Evolutionary conservation across 2,329 filamentous ascomycete species (phyloP).

Genomic region (Colletotrichum lentis): DNA sequence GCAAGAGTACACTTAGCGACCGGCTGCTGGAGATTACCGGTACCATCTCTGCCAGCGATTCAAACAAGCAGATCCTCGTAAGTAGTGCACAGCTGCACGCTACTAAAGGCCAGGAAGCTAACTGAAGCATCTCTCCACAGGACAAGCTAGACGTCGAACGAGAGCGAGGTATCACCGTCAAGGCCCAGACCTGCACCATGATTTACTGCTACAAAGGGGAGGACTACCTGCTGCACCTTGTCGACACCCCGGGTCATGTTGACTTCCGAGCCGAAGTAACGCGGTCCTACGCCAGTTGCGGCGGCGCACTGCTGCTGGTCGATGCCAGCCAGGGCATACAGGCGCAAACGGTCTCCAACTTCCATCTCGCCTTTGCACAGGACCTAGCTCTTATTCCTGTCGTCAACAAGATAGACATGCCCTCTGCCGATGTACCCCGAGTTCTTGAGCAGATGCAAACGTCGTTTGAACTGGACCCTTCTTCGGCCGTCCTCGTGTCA

Average conservation of each 20-base stretch:
- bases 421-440: slow-evolving; percentile 84
- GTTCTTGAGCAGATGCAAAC: slow-evolving; percentile 86
- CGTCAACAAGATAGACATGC: slow-evolving; percentile 95
- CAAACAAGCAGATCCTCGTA: slow-evolving; percentile 88
- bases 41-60: slow-evolving; percentile 81
- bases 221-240: slow-evolving; percentile 93
- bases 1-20: slow-evolving; percentile 95
- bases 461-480: slow-evolving; percentile 86
- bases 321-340: slow-evolving; percentile 97
- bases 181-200: slow-evolving; percentile 99
- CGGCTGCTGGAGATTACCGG: slow-evolving; percentile 92
- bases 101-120: slow-evolving; percentile 5
- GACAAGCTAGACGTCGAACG: slow-evolving; percentile 97
- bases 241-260: slow-evolving; percentile 97
- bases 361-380: slow-evolving; percentile 95
- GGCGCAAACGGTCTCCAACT: slow-evolving; percentile 98
- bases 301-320: slow-evolving; percentile 88
- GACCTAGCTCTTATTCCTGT: slow-evolving; percentile 87
- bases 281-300: slow-evolving; percentile 93
- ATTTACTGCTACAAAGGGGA: slow-evolving; percentile 85
- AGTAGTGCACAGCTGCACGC: slow-evolving; percentile 4
- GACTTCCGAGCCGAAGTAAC: slow-evolving; percentile 98
- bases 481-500: slow-evolving; percentile 76
- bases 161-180: slow-evolving; percentile 93
- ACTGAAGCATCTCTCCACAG: slow-evolving; percentile 41